phyloP scores from a whole-genome alignment of 768 basidiomycete species.

The Trametes meyenii region DNA sequence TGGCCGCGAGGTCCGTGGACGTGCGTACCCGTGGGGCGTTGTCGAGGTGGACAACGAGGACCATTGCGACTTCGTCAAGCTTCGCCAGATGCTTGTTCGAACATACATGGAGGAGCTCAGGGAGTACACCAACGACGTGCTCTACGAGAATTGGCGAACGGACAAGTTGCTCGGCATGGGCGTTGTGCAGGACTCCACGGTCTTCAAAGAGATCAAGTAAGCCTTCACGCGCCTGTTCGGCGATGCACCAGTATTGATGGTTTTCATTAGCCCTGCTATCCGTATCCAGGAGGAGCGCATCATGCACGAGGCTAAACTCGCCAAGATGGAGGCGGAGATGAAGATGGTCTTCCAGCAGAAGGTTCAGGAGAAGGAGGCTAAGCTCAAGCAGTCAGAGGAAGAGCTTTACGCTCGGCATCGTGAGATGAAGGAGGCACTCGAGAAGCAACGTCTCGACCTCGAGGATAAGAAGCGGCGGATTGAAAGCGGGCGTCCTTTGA shows the following conservation, averaged over 20 bases:
- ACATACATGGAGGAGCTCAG: constrained; percentile 99
- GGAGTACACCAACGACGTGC: constrained; percentile 93
- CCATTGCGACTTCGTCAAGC: constrained; percentile 99
- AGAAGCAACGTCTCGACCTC: constrained; percentile 92
- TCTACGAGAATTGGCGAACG: constrained; percentile 98
- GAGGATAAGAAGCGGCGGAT: constrained; percentile 98
- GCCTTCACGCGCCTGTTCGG: constrained; percentile 36
- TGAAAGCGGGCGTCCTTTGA: constrained; percentile 92
- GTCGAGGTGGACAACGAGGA: constrained; percentile 99
- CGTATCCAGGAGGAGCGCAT: constrained; percentile 96
- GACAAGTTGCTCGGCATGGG: constrained; percentile 98
- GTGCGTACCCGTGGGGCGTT: constrained; percentile 97
- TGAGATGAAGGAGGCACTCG: constrained; percentile 99
- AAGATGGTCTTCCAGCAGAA: constrained; percentile 99
- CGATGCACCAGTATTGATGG: background rate
- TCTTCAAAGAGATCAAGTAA: constrained; percentile 99
- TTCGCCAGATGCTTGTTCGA: constrained; percentile 98
- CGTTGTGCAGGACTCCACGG: constrained; percentile 94
- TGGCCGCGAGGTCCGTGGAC: constrained; percentile 91
- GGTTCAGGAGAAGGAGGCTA: constrained; percentile 98
- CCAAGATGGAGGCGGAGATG: constrained; percentile 99
- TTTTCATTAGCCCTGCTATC: constrained; percentile 76
- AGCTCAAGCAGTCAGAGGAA: constrained; percentile 98
- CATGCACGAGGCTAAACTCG: constrained; percentile 94
- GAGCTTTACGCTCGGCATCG: constrained; percentile 98